Conservation (phyloP, 805 yeast genomes). For the Nakazawaea populi region DNA sequence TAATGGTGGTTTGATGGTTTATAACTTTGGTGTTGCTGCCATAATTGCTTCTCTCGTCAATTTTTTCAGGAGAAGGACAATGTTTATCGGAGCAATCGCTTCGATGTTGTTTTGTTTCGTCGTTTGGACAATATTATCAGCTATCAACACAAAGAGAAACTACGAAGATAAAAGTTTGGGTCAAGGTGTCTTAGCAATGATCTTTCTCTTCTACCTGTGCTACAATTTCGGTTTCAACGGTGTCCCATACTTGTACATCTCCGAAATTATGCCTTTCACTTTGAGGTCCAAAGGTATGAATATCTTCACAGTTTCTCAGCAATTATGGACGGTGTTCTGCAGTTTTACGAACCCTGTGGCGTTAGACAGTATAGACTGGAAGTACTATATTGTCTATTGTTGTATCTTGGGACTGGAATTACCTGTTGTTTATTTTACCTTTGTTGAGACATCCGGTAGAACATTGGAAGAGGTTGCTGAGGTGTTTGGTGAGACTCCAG, state of each 20-base stretch:
- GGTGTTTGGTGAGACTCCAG: slow-evolving; percentile 7
- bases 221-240: slow-evolving; percentile 41
- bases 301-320: slow-evolving; percentile 13
- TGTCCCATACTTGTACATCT: slow-evolving; percentile 37
- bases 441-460: slow-evolving; percentile 31
- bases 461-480: slow-evolving; percentile 33
- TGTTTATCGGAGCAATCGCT: no score
- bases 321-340: slow-evolving; percentile 15
- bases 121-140: slow-evolving; percentile 41
- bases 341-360: slow-evolving; percentile 28
- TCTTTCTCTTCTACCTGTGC: slow-evolving; percentile 35
- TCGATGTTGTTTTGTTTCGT: slow-evolving; percentile 6
- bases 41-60: no score
- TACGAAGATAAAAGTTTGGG: slow-evolving; percentile 34
- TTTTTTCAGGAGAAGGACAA: no score
- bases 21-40: no score
- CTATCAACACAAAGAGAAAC: slow-evolving; percentile 33
- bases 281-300: slow-evolving; percentile 21
- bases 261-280: slow-evolving; percentile 30
- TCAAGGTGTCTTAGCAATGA: slow-evolving; percentile 44
- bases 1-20: no score
- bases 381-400: slow-evolving; percentile 29
- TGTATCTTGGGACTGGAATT: slow-evolving; percentile 24
- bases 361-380: slow-evolving; percentile 30
- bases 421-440: slow-evolving; percentile 24